Base-by-base conservation (phyloP, 495 filamentous ascomycete genomes). In the Hyaloscypha variabilis region DNA sequence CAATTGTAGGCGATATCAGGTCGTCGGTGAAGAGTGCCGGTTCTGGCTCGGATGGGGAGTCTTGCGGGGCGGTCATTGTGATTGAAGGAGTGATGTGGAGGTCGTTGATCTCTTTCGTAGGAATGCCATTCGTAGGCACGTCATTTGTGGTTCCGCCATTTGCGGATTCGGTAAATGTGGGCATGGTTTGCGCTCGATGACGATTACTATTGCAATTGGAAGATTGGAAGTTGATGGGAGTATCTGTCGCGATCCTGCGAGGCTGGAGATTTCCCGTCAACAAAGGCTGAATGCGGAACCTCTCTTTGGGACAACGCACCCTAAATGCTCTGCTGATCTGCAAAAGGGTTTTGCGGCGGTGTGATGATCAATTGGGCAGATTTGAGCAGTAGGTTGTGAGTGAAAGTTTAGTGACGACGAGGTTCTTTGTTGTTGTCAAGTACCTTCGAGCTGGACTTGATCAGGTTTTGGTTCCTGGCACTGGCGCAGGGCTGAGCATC, bases 1-100 rank as follows among this genome's bases (percentile, higher is more conserved):
- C 77, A 58, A 97, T 90, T 39, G 81, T 77, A 24, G 91, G 86
- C 17, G 93, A 91, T 76, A 98, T 89, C 58, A 98, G 88, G 64
- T 86, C 77, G 63, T 87, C 69, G 25, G 86, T 81, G 84, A 97
- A 97, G 75, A 97, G 90, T 17, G 85, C 86, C 49, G 78, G 75
- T 39, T 86, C 77, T 46, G 62, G 23, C n/a, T 57, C 31, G 6
- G 55, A 10, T 29, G 59, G 29, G 5, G 57, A 28, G 51, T 26
- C 36, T 8, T 14, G 4, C 49, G 64, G 3, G 21, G 77, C 72
- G 23, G 60, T 71, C 76, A 79, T 81, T 66, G 73, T 66, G 65
- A 62, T 57, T 28, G 62, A 31, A 29, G 60, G 60, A 13, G 24
- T 31, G 28, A 28, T 54, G 26, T 29, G 25, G n/a, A 51, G 54